Percentiles rank a stretch among this genome's conserved stretches.
phyloP scores from a whole-genome alignment of 352 stramenopile species.

The Globisporangium heterothallicum region DNA sequence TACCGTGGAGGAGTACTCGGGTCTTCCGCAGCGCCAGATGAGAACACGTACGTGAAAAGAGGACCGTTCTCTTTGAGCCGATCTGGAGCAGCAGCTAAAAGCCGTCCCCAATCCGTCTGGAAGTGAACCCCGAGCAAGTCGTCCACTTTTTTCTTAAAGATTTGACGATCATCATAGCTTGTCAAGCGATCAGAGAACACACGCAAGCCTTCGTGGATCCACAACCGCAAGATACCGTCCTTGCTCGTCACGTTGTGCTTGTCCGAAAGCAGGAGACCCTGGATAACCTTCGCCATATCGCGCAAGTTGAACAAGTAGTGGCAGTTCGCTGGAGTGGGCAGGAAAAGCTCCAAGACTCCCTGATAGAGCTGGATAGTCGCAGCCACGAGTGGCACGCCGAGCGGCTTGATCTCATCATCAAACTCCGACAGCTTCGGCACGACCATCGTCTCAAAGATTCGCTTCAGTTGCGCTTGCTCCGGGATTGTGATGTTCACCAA shows the following conservation, averaged over 20 bases:
- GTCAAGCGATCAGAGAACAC: slow-evolving; percentile 92
- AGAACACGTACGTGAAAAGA: slow-evolving; percentile 80
- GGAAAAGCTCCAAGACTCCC: slow-evolving; percentile 72
- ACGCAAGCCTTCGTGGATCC: slow-evolving; percentile 87
- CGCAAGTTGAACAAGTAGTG: slow-evolving; percentile 89
- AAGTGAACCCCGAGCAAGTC: slow-evolving; percentile 73
- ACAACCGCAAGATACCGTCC: slow-evolving; percentile 78
- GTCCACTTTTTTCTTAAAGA: slow-evolving; percentile 86
- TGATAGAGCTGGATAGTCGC: slow-evolving; percentile 88
- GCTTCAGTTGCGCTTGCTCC: slow-evolving; percentile 75
- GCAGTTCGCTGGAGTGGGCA: slow-evolving; percentile 86
- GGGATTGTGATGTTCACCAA: slow-evolving; percentile 89
- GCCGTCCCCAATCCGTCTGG: slow-evolving; percentile 67
- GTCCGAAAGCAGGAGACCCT: slow-evolving; percentile 74
- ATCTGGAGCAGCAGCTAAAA: slow-evolving; percentile 54
- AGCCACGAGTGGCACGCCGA: slow-evolving; percentile 58
- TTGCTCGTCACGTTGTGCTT: slow-evolving; percentile 65
- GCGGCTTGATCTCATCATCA: slow-evolving; percentile 85
- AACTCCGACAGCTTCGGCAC: slow-evolving; percentile 82
- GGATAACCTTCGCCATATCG: slow-evolving; percentile 87
- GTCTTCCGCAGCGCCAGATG: slow-evolving; percentile 27
- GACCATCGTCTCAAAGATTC: slow-evolving; percentile 89
- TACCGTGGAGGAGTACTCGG: slow-evolving; percentile 31
- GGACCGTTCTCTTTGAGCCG: slow-evolving; percentile 75
- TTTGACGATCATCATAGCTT: slow-evolving; percentile 79